Conservation (phyloP, 352 stramenopile species). For the Globisporangium mamillatum region DNA sequence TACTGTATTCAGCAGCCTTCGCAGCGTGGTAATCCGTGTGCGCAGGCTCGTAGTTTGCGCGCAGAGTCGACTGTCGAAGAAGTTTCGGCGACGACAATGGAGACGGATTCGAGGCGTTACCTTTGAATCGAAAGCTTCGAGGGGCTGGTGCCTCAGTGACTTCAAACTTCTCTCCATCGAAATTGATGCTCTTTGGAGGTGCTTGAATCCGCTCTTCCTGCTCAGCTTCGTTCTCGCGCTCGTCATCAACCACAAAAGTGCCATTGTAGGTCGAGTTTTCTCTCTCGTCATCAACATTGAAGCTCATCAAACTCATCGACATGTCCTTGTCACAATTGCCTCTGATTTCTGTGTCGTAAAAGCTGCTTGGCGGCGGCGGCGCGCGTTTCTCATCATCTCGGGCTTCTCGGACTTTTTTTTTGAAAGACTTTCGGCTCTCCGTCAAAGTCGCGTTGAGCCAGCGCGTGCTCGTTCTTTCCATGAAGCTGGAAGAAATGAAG, state of each 20-base stretch:
- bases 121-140: slow-evolving; percentile 67
- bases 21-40: slow-evolving; percentile 72
- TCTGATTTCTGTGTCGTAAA: slow-evolving; percentile 1
- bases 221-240: slow-evolving; percentile 31
- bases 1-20: slow-evolving; percentile 71
- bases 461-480: slow-evolving; percentile 45
- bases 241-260: slow-evolving; percentile 54
- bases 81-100: slow-evolving; percentile 38
- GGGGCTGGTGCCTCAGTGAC: slow-evolving; percentile 48
- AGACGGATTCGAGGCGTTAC: slow-evolving; percentile 32
- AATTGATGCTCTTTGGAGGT: slow-evolving; percentile 76
- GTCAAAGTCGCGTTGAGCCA: slow-evolving; percentile 75
- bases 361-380: background rate
- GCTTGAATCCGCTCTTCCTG: slow-evolving; percentile 15
- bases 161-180: slow-evolving; percentile 49
- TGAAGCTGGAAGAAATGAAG: slow-evolving; percentile 52
- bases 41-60: slow-evolving; percentile 61
- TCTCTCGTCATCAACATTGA: slow-evolving; percentile 59
- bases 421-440: slow-evolving; percentile 24
- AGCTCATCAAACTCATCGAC: slow-evolving; percentile 24
- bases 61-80: slow-evolving; percentile 50
- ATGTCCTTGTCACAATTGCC: slow-evolving; percentile 4
- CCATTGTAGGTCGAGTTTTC: slow-evolving; percentile 36
- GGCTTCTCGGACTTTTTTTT: slow-evolving; percentile 18
- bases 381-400: slow-evolving; percentile 6